Conservation (phyloP, 306 rosid species). For the Lithocarpus polystachyus region DNA sequence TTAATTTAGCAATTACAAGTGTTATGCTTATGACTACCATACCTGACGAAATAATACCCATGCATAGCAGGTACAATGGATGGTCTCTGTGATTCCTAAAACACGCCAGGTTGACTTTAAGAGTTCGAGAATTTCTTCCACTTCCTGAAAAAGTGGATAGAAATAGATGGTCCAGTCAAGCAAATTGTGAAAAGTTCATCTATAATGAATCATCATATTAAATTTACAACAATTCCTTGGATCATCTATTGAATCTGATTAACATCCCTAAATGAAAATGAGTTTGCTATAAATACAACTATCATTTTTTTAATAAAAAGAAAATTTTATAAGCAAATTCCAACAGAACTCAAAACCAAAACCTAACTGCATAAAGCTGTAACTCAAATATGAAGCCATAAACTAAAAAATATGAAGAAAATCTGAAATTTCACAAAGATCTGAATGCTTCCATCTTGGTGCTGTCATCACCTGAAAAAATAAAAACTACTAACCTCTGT, state of each 20-base stretch:
- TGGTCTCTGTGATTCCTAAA: slow-evolving; percentile 94
- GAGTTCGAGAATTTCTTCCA: slow-evolving; percentile 94
- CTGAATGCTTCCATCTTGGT: slow-evolving; percentile 19
- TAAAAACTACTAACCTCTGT: slow-evolving; percentile 71
- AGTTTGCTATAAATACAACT: not conserved
- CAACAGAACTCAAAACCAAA: not conserved
- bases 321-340: not conserved
- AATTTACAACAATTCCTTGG: slow-evolving; percentile 3
- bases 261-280: slow-evolving; percentile 7
- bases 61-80: slow-evolving; percentile 88
- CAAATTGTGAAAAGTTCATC: not conserved
- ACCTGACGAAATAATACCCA: slow-evolving; percentile 99
- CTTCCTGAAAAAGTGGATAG: slow-evolving; percentile 68
- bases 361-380: not conserved
- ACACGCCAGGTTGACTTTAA: slow-evolving; percentile 97
- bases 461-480: slow-evolving; percentile 19
- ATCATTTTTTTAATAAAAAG: not conserved
- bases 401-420: not conserved
- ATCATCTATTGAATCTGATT: slow-evolving; percentile 1
- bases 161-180: slow-evolving; percentile 16
- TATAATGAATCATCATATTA: not conserved
- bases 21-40: slow-evolving; percentile 12
- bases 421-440: slow-evolving; percentile 9
- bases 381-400: not conserved
- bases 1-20: not conserved